Percentiles rank a stretch among this genome's conserved stretches.
These are phyloP conservation scores for Penicillium argentinense DNA, from an alignment of 495 filamentous ascomycete genomes.

Conservation along the genomic window DNA sequence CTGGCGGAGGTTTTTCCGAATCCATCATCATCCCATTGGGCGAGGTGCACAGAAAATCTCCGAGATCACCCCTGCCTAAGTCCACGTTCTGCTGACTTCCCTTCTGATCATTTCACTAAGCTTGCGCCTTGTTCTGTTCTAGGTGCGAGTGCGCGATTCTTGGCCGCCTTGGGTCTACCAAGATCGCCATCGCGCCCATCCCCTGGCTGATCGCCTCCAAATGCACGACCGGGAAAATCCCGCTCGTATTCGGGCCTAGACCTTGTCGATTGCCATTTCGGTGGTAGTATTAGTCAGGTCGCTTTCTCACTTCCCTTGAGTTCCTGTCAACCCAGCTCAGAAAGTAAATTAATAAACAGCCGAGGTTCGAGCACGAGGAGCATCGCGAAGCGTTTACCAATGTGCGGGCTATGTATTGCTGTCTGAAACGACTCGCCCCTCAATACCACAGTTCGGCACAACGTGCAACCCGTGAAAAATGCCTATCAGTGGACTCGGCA, in stretches of 20 bases:
- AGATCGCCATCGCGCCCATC: too few relatives aligned
- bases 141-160: background rate
- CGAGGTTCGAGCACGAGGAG: background rate
- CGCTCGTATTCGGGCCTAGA: background rate
- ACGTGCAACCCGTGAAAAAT: background rate
- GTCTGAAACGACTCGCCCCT: background rate
- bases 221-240: background rate
- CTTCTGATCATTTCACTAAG: too few relatives aligned
- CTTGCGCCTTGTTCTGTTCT: too few relatives aligned
- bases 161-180: background rate
- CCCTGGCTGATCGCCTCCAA: too few relatives aligned
- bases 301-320: too few relatives aligned
- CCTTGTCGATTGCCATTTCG: too few relatives aligned
- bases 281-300: too few relatives aligned
- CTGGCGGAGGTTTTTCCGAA: background rate
- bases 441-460: background rate
- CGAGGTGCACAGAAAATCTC: constrained; percentile 18
- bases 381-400: background rate
- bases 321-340: too few relatives aligned
- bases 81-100: constrained; percentile 5
- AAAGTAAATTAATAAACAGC: too few relatives aligned
- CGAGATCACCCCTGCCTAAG: constrained; percentile 19
- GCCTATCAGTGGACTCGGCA: background rate
- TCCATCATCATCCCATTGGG: constrained; percentile 1
- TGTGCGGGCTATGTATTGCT: too few relatives aligned